Evolutionary conservation across 192 early-diverging fungal species (phyloP).

Genomic region (Linnemannia elongata): DNA sequence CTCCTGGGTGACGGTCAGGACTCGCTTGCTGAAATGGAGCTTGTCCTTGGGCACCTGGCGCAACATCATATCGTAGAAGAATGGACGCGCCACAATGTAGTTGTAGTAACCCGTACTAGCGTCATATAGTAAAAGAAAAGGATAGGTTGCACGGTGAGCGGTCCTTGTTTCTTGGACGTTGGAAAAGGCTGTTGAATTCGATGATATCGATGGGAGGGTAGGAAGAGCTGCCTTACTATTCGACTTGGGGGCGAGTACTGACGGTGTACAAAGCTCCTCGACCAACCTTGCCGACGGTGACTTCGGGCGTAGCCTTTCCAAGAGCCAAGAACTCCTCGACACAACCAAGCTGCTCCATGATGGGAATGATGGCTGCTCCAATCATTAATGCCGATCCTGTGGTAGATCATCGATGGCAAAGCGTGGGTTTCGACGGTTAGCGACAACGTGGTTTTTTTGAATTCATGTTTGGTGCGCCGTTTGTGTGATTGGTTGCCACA

Average conservation of each 20-base stretch:
- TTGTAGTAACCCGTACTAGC: not conserved
- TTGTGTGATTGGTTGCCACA: not conserved
- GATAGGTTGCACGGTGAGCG: not conserved
- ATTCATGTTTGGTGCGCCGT: not conserved
- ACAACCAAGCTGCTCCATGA: slow-evolving; percentile 15
- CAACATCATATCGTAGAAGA: slow-evolving; percentile 12
- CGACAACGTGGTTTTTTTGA: not conserved
- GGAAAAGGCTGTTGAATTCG: not conserved
- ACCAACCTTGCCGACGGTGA: not conserved
- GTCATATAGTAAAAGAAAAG: not conserved
- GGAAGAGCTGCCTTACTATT: not conserved
- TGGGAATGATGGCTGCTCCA: not conserved
- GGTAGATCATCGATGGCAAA: no score
- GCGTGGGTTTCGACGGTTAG: not conserved
- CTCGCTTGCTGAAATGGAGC: slow-evolving; percentile 30
- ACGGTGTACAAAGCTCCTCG: not conserved
- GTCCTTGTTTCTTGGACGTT: no score
- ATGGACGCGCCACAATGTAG: slow-evolving; percentile 6
- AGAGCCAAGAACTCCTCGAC: slow-evolving; percentile 8
- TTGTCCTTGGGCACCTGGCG: not conserved
- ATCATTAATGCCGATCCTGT: not conserved
- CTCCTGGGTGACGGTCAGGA: slow-evolving; percentile 4
- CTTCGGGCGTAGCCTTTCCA: not conserved
- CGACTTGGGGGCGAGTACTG: not conserved
- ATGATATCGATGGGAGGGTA: not conserved